Conservation (phyloP, 139 green algal species). For the Pycnococcus provasolii region DNA sequence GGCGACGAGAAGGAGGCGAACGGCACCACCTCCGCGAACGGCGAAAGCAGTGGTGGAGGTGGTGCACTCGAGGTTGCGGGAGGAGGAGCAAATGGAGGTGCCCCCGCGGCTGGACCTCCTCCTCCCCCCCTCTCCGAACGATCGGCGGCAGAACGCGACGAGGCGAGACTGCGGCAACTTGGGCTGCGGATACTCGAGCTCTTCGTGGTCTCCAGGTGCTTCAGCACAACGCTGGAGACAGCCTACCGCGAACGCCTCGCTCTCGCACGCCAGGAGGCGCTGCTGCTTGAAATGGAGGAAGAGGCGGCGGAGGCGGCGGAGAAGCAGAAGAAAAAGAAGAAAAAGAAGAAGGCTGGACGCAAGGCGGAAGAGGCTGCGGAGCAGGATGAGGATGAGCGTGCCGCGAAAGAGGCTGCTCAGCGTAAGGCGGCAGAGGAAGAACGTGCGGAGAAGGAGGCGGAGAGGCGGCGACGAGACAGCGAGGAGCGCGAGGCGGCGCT, state of each 20-base stretch:
- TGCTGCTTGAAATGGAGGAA: conserved; percentile 81
- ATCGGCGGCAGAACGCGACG: conserved; percentile 69
- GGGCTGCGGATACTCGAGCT: conserved; percentile 81
- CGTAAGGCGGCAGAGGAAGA: conserved; percentile 36
- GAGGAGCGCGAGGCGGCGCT: no score
- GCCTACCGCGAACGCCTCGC: conserved; percentile 70
- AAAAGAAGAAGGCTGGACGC: conserved; percentile 33
- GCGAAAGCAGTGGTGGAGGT: neutral
- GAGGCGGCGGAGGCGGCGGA: conserved; percentile 23
- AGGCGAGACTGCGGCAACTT: conserved; percentile 80
- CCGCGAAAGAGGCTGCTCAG: conserved; percentile 39
- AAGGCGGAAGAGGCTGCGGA: conserved; percentile 47
- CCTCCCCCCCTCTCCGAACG: neutral
- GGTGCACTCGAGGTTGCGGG: neutral
- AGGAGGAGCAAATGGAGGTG: neutral
- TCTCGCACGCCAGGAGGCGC: conserved; percentile 70
- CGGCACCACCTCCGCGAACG: neutral
- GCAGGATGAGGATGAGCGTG: conserved; percentile 46
- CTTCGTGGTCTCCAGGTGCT: conserved; percentile 74
- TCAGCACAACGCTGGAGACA: conserved; percentile 46
- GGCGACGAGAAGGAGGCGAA: conserved; percentile 1
- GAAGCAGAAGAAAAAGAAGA: conserved; percentile 33
- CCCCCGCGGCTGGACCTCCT: neutral
- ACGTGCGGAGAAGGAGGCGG: conserved; percentile 44
- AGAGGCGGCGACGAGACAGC: no score